A percentile compares a stretch with the other conserved stretches of the same genome.
These are phyloP conservation scores for Cylindrotheca closterium DNA, from an alignment of 108 stramenopile genomes.

Conservation along the genomic window DNA sequence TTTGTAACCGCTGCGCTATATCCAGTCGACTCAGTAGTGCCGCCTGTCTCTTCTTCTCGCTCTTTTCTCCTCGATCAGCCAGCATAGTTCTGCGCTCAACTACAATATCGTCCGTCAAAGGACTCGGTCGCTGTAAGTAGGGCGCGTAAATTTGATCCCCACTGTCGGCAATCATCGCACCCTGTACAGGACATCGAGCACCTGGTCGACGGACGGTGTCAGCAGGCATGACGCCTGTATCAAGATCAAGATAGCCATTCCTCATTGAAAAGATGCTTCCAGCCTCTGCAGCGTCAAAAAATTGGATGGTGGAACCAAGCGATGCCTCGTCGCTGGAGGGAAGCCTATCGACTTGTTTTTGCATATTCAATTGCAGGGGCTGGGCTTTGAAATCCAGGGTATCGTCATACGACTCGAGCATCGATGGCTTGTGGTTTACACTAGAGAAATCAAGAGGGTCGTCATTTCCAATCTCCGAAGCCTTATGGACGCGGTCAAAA, in stretches of 20 bases:
- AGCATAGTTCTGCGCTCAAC: constrained; percentile 65
- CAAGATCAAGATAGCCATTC: constrained; percentile 27
- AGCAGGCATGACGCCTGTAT: constrained; percentile 26
- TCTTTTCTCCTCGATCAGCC: constrained; percentile 14
- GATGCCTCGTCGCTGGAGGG: not conserved
- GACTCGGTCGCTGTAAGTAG: constrained; percentile 73
- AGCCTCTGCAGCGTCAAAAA: constrained; percentile 41
- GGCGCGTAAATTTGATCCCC: constrained; percentile 86
- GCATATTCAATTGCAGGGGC: not conserved
- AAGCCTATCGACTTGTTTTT: not conserved
- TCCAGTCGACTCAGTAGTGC: constrained; percentile 58
- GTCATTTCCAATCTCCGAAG: constrained; percentile 14
- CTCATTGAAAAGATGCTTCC: constrained; percentile 36
- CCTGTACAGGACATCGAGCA: constrained; percentile 77
- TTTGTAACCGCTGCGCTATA: constrained; percentile 69
- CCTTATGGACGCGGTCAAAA: constrained; percentile 7
- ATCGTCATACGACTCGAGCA: not conserved
- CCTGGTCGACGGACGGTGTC: constrained; percentile 46
- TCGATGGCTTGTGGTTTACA: not conserved
- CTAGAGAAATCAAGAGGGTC: too few relatives aligned
- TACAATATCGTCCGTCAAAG: constrained; percentile 80
- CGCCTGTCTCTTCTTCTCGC: constrained; percentile 10
- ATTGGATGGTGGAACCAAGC: constrained; percentile 5
- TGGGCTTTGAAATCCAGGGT: not conserved
- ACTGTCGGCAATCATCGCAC: constrained; percentile 33